Percentiles rank a stretch among this genome's conserved stretches.
Conservation (phyloP, 2,329 filamentous ascomycete species). For the Capronia epimyces region DNA sequence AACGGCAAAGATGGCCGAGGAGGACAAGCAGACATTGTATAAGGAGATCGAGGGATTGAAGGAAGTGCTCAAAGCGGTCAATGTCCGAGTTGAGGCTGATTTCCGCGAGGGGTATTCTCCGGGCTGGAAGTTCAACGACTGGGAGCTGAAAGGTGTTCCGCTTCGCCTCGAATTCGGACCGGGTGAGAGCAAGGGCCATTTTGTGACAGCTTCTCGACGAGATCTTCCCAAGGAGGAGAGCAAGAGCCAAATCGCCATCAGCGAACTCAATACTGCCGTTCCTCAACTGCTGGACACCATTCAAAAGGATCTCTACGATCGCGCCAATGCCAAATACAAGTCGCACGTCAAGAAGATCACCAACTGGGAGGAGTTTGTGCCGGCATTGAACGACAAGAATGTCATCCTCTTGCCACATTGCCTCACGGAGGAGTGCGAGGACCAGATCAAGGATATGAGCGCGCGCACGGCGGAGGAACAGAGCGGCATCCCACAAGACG, state of each 20-base stretch:
- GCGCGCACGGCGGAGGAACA: conserved; percentile 60
- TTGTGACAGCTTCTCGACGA: conserved; percentile 79
- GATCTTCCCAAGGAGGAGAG: conserved; percentile 57
- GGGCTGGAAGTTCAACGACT: conserved; percentile 98
- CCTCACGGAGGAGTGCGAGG: conserved; percentile 76
- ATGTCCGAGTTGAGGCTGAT: conserved; percentile 75
- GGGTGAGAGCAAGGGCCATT: conserved; percentile 80
- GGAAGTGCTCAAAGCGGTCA: conserved; percentile 62
- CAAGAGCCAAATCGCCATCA: conserved; percentile 68
- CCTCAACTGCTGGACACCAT: conserved; percentile 82
- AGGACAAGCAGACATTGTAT: conserved; percentile 71
- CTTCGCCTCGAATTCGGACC: conserved; percentile 92
- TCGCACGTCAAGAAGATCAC: conserved; percentile 75
- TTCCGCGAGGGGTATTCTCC: conserved; percentile 85
- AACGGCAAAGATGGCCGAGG: conserved; percentile 76
- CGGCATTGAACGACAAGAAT: conserved; percentile 85
- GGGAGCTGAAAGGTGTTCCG: conserved; percentile 93
- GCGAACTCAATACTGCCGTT: conserved; percentile 66
- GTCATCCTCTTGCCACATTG: conserved; percentile 90
- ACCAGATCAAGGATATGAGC: conserved; percentile 89
- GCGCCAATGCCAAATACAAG: conserved; percentile 72
- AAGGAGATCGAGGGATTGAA: conserved; percentile 69
- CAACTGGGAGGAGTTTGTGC: conserved; percentile 87
- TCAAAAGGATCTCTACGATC: conserved; percentile 71
- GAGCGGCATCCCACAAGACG: conserved; percentile 66